A percentile compares a stretch with the other conserved stretches of the same genome.
Evolutionary conservation across 768 basidiomycete genomes (phyloP).

Genomic region (Goffeauzyma gilvescens): DNA sequence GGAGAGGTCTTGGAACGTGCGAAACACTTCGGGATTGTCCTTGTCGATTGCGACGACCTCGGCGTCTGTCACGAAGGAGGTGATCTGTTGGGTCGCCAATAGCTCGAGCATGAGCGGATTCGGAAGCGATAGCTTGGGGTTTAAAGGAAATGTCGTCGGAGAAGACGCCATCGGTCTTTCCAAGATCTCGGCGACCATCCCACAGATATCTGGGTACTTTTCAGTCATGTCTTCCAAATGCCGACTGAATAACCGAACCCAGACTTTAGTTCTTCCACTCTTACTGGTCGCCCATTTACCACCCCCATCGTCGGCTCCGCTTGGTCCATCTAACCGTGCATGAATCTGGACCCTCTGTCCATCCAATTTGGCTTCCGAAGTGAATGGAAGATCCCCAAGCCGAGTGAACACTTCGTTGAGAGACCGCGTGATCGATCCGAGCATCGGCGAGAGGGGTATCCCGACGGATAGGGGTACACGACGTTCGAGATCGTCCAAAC

Average conservation of each 20-base stretch:
- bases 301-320: slow-evolving; percentile 44
- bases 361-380: slow-evolving; percentile 81
- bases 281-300: slow-evolving; percentile 24
- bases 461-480: slow-evolving; percentile 53
- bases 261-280: slow-evolving; percentile 21
- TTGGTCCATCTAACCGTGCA: slow-evolving; percentile 22
- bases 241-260: slow-evolving; percentile 54
- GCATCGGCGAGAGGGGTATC: slow-evolving; percentile 63
- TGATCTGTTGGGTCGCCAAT: slow-evolving; percentile 12
- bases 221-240: slow-evolving; percentile 84
- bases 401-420: slow-evolving; percentile 64
- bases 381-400: slow-evolving; percentile 45
- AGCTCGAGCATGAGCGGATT: slow-evolving; percentile 14
- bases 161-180: slow-evolving; percentile 17
- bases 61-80: slow-evolving; percentile 47
- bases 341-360: slow-evolving; percentile 39
- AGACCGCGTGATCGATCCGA: slow-evolving; percentile 71
- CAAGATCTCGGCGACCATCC: slow-evolving; percentile 42
- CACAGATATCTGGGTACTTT: slow-evolving; percentile 72
- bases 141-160: slow-evolving; percentile 13
- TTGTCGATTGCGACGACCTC: slow-evolving; percentile 68
- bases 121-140: slow-evolving; percentile 9
- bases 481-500: slow-evolving; percentile 41
- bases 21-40: slow-evolving; percentile 42
- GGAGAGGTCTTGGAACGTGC: slow-evolving; percentile 71